Evolutionary conservation across 768 basidiomycete genomes (phyloP).

Genomic region (Favolaschia claudopus): DNA sequence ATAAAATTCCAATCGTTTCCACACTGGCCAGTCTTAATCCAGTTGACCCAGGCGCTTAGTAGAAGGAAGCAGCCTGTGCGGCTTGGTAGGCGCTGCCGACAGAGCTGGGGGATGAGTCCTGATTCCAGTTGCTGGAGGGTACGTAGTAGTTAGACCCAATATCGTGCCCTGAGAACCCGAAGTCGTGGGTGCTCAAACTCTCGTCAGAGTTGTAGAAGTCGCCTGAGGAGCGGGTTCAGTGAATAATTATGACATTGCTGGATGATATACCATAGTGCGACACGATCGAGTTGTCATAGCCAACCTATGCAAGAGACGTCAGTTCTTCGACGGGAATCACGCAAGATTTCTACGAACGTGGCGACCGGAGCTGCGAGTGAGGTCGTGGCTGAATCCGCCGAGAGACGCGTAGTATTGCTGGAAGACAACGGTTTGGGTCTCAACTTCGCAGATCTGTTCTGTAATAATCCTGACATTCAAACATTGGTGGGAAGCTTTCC

Average conservation of each 20-base stretch:
- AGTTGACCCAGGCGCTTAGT: too few species aligned
- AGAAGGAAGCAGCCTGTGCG: conserved; percentile 23
- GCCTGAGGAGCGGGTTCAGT: too few species aligned
- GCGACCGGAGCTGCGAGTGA: conserved; percentile 38
- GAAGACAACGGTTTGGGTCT: conserved; percentile 45
- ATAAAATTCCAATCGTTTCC: too few species aligned
- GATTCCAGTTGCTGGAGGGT: conserved; percentile 37
- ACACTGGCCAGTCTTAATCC: too few species aligned
- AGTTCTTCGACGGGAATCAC: too few species aligned
- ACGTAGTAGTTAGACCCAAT: conserved; percentile 37
- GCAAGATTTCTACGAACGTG: conserved; percentile 1
- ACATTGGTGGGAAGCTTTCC: too few species aligned
- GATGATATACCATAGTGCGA: conserved; percentile 37
- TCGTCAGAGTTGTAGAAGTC: conserved; percentile 39
- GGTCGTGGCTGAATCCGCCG: conserved; percentile 31
- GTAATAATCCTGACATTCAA: too few species aligned
- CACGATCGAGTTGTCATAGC: conserved; percentile 42
- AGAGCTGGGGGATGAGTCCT: conserved; percentile 30
- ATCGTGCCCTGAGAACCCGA: conserved; percentile 42
- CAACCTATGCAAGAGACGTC: conserved; percentile 26
- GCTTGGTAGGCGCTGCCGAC: conserved; percentile 32
- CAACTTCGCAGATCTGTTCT: conserved; percentile 44
- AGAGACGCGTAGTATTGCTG: conserved; percentile 43
- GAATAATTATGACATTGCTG: too few species aligned
- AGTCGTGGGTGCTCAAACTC: conserved; percentile 37